These are phyloP conservation scores for Astragalus glycyphyllos DNA, from an alignment of 306 rosid species.

Conservation along the genomic window DNA sequence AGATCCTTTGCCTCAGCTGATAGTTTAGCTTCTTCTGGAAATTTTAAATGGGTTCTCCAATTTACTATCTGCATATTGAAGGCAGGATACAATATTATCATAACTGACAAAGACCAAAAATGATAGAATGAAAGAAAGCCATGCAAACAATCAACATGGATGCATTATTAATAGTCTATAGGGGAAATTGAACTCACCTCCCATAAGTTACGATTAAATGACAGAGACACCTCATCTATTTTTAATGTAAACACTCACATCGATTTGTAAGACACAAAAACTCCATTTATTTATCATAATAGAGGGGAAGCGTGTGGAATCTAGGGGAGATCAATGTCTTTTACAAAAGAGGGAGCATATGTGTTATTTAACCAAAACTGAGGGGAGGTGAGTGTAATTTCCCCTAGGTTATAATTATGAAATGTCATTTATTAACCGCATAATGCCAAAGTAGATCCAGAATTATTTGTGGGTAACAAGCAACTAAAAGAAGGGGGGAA, in stretches of 20 bases:
- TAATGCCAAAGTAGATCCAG: conserved; percentile 21
- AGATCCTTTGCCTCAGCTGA: conserved; percentile 86
- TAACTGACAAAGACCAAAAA: not conserved
- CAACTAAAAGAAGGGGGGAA: not conserved
- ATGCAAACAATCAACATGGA: not conserved
- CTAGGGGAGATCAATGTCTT: too few relatives aligned
- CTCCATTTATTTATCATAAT: too few relatives aligned
- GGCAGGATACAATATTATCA: conserved; percentile 28
- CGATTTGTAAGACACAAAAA: too few relatives aligned
- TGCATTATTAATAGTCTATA: not conserved
- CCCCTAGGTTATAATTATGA: not conserved
- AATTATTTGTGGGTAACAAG: not conserved
- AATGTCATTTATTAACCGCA: conserved; percentile 6
- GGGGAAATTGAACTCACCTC: too few relatives aligned
- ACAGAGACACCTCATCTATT: too few relatives aligned
- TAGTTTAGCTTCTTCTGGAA: conserved; percentile 78
- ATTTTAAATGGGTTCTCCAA: conserved; percentile 83
- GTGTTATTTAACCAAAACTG: too few relatives aligned
- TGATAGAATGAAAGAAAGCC: not conserved
- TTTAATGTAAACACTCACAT: too few relatives aligned
- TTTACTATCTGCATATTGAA: conserved; percentile 69
- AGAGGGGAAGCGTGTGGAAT: too few relatives aligned
- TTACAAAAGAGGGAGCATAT: too few relatives aligned
- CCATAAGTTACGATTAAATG: too few relatives aligned
- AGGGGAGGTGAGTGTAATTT: too few relatives aligned